A percentile compares a stretch with the other conserved stretches of the same genome.
These are phyloP conservation scores for Schizonepeta tenuifolia DNA, from an alignment of 257 asterid genomes.

Conservation along the genomic window DNA sequence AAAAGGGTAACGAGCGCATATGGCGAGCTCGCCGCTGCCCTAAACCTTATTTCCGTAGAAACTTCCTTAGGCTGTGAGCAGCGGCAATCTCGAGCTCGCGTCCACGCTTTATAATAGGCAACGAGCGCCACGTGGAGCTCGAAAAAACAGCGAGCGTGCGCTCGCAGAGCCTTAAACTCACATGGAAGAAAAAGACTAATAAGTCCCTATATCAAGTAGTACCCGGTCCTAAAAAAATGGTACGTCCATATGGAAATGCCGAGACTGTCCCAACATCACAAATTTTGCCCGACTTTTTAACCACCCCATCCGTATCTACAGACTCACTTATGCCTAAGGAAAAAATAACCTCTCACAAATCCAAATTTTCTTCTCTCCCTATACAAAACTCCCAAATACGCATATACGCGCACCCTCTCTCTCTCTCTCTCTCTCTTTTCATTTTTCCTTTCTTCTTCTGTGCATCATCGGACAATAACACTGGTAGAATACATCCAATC, in stretches of 20 bases:
- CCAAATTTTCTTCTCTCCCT: slow-evolving; percentile 41
- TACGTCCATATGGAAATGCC: slow-evolving; percentile 22
- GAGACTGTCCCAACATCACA: slow-evolving; percentile 11
- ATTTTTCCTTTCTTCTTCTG: slow-evolving; percentile 36
- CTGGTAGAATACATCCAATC: slow-evolving; percentile 48
- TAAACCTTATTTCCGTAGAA: no score
- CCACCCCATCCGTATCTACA: slow-evolving; percentile 34
- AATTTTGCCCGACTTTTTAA: slow-evolving; percentile 23
- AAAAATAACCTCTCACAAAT: slow-evolving; percentile 48
- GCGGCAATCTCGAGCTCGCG: no score
- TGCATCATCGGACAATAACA: slow-evolving; percentile 51
- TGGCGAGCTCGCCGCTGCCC: no score
- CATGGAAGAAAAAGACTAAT: neutral
- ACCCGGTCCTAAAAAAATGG: neutral
- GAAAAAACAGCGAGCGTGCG: no score
- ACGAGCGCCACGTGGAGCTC: no score
- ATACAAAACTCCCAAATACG: slow-evolving; percentile 34
- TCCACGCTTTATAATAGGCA: no score
- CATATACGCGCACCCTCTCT: slow-evolving; percentile 30
- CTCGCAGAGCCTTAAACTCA: no score
- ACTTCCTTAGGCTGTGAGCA: no score
- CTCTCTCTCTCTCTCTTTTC: slow-evolving; percentile 3
- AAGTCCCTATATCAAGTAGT: neutral
- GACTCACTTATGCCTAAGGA: slow-evolving; percentile 32
- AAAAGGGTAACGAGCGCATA: no score